Base-by-base conservation (phyloP, 2,329 filamentous ascomycete species). In the Tolypocladium ophioglossoides region DNA sequence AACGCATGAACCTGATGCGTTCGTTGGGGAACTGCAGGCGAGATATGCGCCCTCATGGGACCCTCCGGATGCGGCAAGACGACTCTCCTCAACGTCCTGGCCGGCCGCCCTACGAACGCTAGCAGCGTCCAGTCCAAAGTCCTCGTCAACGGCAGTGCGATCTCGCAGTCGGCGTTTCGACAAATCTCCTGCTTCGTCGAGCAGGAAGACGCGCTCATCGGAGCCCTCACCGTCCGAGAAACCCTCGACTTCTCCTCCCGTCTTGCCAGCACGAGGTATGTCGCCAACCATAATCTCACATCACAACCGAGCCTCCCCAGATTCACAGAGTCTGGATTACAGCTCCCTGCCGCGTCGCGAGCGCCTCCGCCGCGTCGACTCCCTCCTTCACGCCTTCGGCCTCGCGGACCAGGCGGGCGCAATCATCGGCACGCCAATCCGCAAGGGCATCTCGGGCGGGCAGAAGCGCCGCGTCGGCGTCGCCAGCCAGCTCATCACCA, bases 181-280 rank as follows among this genome's bases (percentile, higher is more conserved):
- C 75, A 80, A 50, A 75, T 92, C 51, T 86, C 81, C 53, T 83
- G 83, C 49, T 95, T 91, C 64, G 90, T 95, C 24, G 90, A 95
- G 72, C 90, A 95, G 68, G 89, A 95, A 59, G 90, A 95, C 73
- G 85, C 88, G 1, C 76, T 95, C 14, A 86, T 92, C 51, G 90
- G 89, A 5, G 86, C 86, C 0, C 74, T 95, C 59, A 95, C 89
- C 0, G 87, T 92, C 10, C 76, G 79, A 32, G 90, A 95, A 72
- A 95, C 89, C 0, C 71, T 95, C 56, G 73, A 83, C 58, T 95
- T 95, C 67, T 86, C 88, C 0, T 87, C 89, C 0, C 79, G 85
- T 32, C 78, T 95, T 70, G 83, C 56, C 62, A 86, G 61, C 68
- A 65, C 78, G 1, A 76, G 74, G 80, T 80, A 69, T 59, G 69